Evolutionary conservation across 768 basidiomycete genomes (phyloP).

Genomic region (Phanerochaete sordida): DNA sequence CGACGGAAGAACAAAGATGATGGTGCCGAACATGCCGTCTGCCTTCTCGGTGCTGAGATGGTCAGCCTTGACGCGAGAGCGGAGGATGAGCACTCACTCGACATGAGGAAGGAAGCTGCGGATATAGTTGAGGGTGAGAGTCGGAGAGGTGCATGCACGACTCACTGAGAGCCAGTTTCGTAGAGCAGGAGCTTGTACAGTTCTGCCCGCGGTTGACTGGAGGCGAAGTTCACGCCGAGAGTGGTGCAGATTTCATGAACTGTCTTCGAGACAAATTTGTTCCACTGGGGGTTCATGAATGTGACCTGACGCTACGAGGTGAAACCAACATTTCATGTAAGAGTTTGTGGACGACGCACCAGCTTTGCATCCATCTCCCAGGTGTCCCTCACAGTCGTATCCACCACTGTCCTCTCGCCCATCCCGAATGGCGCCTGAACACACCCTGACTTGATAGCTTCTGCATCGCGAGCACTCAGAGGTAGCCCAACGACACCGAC

Average conservation of each 20-base stretch:
- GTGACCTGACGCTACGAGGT: constrained; percentile 21
- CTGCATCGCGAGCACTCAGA: constrained; percentile 36
- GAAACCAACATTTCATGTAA: not conserved
- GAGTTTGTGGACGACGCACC: constrained; percentile 4
- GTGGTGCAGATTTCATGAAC: constrained; percentile 29
- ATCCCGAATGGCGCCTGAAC: constrained; percentile 44
- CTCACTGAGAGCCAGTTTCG: constrained; percentile 47
- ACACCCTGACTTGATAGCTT: constrained; percentile 31
- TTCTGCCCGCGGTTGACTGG: constrained; percentile 32
- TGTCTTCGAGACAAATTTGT: constrained; percentile 27
- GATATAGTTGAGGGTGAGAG: no score
- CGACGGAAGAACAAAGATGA: constrained; percentile 46
- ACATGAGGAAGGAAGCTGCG: constrained; percentile 40
- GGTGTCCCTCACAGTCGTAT: constrained; percentile 43
- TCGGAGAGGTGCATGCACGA: not conserved
- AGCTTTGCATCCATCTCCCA: constrained; percentile 45
- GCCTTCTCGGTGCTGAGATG: constrained; percentile 41
- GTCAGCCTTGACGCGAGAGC: not conserved
- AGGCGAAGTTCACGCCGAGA: constrained; percentile 32
- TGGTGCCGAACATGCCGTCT: constrained; percentile 48
- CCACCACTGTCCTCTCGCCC: constrained; percentile 38
- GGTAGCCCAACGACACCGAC: constrained; percentile 42
- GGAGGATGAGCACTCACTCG: constrained; percentile 32
- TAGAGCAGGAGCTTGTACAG: constrained; percentile 47
- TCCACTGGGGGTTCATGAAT: constrained; percentile 42